Evolutionary conservation across 2,329 filamentous ascomycete genomes (phyloP).

Genomic region (Fusarium neocosmosporiellum): DNA sequence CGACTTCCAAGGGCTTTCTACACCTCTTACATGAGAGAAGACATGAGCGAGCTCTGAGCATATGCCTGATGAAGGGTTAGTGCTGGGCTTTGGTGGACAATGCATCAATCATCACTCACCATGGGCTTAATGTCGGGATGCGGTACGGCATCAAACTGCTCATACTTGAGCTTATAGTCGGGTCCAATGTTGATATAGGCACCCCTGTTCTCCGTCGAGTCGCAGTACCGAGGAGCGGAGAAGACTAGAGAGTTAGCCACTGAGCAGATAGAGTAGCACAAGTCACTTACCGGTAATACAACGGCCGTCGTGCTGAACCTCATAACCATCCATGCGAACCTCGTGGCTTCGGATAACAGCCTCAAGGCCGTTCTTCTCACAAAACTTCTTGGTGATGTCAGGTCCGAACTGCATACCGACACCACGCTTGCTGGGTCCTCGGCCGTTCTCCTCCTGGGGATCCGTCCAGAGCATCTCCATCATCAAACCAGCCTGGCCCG

Average conservation of each 20-base stretch:
- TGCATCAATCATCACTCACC: conserved; percentile 57
- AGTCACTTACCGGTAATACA: conserved; percentile 84
- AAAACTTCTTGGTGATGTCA: conserved; percentile 96
- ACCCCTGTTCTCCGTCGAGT: conserved; percentile 97
- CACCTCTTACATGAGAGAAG: conserved; percentile 72
- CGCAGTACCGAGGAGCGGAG: conserved; percentile 96
- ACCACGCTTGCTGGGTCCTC: conserved; percentile 94
- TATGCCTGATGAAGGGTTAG: conserved; percentile 71
- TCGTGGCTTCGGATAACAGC: conserved; percentile 98
- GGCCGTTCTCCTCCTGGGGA: conserved; percentile 85
- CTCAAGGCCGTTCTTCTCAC: conserved; percentile 92
- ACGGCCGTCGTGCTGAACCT: conserved; percentile 93
- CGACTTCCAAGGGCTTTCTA: conserved; percentile 21
- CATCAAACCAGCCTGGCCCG: conserved; percentile 94
- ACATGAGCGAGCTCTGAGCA: conserved; percentile 84
- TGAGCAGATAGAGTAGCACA: not conserved
- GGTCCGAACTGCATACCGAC: conserved; percentile 97
- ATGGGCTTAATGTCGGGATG: conserved; percentile 97
- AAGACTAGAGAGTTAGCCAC: conserved; percentile 72
- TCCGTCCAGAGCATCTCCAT: conserved; percentile 99
- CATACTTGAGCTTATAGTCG: conserved; percentile 90
- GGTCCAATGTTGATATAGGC: conserved; percentile 97
- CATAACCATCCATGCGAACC: conserved; percentile 99
- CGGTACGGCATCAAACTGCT: conserved; percentile 95
- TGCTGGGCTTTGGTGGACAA: not conserved